Evolutionary conservation across 352 stramenopile species (phyloP).

Genomic region (Pythium aquatile): DNA sequence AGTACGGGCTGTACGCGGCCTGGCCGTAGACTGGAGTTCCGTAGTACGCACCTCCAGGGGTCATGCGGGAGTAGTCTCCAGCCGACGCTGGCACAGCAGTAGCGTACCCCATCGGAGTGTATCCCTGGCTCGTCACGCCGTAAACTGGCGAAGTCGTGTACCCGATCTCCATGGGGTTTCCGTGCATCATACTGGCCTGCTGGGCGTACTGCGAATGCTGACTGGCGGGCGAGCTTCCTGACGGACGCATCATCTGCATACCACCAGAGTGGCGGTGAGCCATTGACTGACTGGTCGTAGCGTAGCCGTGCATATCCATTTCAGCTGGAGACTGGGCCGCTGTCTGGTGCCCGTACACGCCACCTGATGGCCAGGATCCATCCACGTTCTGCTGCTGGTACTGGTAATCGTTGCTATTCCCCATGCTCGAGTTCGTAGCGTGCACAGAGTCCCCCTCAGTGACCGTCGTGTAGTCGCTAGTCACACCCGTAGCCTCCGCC

Average conservation of each 20-base stretch:
- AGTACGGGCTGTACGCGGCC: conserved; percentile 26
- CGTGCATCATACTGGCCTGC: conserved; percentile 22
- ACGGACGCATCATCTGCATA: background rate
- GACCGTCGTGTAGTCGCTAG: conserved; percentile 22
- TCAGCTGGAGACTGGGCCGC: background rate
- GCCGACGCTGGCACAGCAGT: conserved; percentile 4
- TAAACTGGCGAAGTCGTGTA: conserved; percentile 14
- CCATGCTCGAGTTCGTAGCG: conserved; percentile 17
- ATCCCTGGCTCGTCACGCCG: conserved; percentile 12
- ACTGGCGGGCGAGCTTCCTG: background rate
- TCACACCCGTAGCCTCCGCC: conserved; percentile 3
- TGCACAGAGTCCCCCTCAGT: conserved; percentile 22
- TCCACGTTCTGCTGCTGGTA: background rate
- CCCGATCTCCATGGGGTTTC: conserved; percentile 25
- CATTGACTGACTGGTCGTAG: background rate
- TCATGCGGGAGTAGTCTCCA: conserved; percentile 32
- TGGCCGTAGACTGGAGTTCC: conserved; percentile 17
- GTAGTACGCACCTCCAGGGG: conserved; percentile 26
- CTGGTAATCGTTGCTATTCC: conserved; percentile 6
- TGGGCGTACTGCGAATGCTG: conserved; percentile 16
- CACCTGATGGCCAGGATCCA: conserved; percentile 2
- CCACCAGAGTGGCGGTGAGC: background rate
- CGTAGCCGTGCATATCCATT: background rate
- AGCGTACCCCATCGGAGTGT: conserved; percentile 24
- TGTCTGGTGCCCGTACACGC: conserved; percentile 2